Evolutionary conservation across 1,284 basidiomycete genomes (phyloP).

Genomic region (Sphagnurus paluster): DNA sequence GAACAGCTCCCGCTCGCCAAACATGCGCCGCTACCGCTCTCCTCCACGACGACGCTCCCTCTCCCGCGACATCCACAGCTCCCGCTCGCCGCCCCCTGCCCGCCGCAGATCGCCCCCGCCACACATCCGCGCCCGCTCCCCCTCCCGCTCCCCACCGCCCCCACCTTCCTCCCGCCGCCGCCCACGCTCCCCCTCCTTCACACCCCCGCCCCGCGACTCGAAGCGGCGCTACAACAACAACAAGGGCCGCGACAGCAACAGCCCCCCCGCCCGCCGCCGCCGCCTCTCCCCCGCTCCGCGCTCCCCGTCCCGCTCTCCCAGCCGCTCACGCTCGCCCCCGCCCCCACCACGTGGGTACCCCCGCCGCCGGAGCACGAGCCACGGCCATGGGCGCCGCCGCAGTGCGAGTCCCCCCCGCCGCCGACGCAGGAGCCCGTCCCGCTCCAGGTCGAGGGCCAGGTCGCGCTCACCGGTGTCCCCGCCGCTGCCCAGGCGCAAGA

Average conservation of each 20-base stretch:
- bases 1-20: constrained; percentile 34
- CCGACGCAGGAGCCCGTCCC: constrained; percentile 31
- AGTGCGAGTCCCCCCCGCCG: constrained; percentile 35
- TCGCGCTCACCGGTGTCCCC: constrained; percentile 19
- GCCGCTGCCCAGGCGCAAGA: constrained; percentile 20
- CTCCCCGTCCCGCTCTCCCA: constrained; percentile 34
- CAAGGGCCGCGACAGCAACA: constrained; percentile 49
- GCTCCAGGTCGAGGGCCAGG: constrained; percentile 17
- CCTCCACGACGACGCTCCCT: constrained; percentile 38
- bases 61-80: constrained; percentile 33
- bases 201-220: constrained; percentile 37
- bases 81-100: constrained; percentile 35
- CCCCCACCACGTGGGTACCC: constrained; percentile 29
- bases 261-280: constrained; percentile 57
- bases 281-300: constrained; percentile 41
- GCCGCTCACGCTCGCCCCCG: constrained; percentile 46
- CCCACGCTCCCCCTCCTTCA: constrained; percentile 47
- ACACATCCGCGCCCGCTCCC: constrained; percentile 25
- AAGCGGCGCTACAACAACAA: constrained; percentile 31
- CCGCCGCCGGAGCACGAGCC: constrained; percentile 32
- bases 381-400: constrained; percentile 28
- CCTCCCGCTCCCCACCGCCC: constrained; percentile 31
- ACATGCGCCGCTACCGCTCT: constrained; percentile 32
- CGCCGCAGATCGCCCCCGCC: constrained; percentile 33
- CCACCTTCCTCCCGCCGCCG: constrained; percentile 44